phyloP scores from a whole-genome alignment of 306 rosid genomes.

The Psophocarpus tetragonolobus region DNA sequence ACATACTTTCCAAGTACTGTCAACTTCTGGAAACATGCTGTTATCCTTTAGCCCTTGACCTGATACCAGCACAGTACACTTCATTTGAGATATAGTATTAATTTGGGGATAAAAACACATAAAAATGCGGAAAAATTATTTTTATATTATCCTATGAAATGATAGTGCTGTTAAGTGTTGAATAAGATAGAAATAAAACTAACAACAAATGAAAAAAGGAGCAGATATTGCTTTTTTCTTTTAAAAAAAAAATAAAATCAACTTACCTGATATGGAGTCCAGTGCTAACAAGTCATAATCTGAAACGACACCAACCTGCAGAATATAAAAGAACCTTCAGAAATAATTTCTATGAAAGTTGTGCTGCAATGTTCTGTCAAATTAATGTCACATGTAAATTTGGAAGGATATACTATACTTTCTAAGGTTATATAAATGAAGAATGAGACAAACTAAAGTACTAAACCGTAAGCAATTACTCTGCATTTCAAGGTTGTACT shows the following conservation, averaged over 20 bases:
- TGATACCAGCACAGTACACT: conserved; percentile 39
- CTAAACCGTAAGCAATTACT: conserved; percentile 11
- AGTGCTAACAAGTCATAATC: conserved; percentile 93
- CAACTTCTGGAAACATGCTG: conserved; percentile 89
- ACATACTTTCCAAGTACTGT: conserved; percentile 90
- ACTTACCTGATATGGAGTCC: conserved; percentile 85
- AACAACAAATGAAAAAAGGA: conserved; percentile 20
- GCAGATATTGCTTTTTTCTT: neutral
- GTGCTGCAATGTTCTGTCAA: neutral
- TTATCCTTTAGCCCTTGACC: conserved; percentile 63
- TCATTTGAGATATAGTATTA: conserved; percentile 7
- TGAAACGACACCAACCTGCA: conserved; percentile 96
- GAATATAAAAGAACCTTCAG: conserved; percentile 29
- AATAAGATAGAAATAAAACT: conserved; percentile 16
- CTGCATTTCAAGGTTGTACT: conserved; percentile 6
- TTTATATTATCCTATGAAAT: neutral
- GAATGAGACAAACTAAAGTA: neutral
- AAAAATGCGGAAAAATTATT: neutral
- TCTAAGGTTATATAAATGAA: neutral
- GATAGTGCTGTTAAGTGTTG: neutral
- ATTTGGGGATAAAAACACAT: conserved; percentile 6
- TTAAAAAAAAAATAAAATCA: neutral
- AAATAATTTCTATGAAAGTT: conserved; percentile 28
- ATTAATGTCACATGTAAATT: neutral
- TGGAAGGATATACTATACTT: no score